These are phyloP conservation scores for Melaleuca quinquenervia DNA, from an alignment of 345 rosid species.

Conservation along the genomic window DNA sequence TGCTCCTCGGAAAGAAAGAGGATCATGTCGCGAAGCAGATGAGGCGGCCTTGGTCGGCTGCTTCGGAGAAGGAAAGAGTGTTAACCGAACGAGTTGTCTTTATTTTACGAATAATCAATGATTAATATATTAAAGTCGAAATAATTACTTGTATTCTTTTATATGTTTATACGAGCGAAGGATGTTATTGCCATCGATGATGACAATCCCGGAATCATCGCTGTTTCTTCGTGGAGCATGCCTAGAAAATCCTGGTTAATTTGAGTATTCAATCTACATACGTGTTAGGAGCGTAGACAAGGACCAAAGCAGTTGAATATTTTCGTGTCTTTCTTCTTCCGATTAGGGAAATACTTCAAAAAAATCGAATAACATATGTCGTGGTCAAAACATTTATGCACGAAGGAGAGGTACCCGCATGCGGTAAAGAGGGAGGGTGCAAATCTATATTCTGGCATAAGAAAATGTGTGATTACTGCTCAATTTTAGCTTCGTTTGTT, in stretches of 20 bases:
- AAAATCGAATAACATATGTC: no score
- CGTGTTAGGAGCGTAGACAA: no score
- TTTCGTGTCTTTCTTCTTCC: no score
- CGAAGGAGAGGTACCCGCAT: no score
- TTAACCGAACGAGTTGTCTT: neutral
- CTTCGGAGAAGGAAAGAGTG: neutral
- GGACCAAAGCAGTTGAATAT: no score
- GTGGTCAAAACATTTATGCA: no score
- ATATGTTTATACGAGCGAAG: no score
- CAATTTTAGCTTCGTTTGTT: no score
- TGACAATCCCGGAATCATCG: no score
- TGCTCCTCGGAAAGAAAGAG: neutral
- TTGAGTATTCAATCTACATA: neutral
- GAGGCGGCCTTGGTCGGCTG: neutral
- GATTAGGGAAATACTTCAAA: no score
- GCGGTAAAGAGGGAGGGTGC: rapidly evolving
- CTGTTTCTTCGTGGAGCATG: no score
- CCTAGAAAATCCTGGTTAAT: neutral
- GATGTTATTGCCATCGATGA: neutral
- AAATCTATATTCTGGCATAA: no score
- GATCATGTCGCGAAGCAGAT: neutral
- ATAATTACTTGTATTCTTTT: neutral
- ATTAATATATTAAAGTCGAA: neutral
- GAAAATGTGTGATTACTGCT: neutral
- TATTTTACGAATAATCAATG: neutral